These are phyloP conservation scores for Gilbertella persicaria DNA, from an alignment of 371 early-diverging fungal species.

Conservation along the genomic window DNA sequence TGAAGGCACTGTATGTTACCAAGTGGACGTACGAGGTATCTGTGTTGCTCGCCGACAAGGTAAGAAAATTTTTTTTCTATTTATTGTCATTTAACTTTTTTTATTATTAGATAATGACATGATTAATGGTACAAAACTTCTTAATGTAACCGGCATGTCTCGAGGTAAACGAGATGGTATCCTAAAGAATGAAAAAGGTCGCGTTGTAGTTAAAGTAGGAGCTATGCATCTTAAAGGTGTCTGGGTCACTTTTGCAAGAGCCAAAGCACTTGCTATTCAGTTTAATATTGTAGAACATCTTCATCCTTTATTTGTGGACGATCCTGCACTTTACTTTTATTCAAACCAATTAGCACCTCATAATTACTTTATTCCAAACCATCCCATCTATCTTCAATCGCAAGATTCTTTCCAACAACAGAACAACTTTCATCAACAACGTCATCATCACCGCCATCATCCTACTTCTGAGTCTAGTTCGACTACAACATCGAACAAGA, in stretches of 20 bases:
- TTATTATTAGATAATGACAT: slow-evolving; percentile 67
- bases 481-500: neutral
- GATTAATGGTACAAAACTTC: slow-evolving; percentile 85
- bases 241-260: slow-evolving; percentile 80
- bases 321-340: slow-evolving; percentile 55
- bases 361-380: slow-evolving; percentile 19
- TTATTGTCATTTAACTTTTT: neutral
- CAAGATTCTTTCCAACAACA: slow-evolving; percentile 18
- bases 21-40: slow-evolving; percentile 77
- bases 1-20: slow-evolving; percentile 78
- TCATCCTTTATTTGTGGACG: slow-evolving; percentile 76
- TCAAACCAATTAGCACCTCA: slow-evolving; percentile 25
- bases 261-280: slow-evolving; percentile 66
- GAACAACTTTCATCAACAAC: slow-evolving; percentile 5
- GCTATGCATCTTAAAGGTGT: slow-evolving; percentile 89
- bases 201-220: slow-evolving; percentile 85
- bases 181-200: slow-evolving; percentile 81
- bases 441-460: slow-evolving; percentile 5
- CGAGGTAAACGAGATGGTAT: slow-evolving; percentile 88
- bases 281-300: slow-evolving; percentile 69
- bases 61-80: slow-evolving; percentile 30
- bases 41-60: slow-evolving; percentile 79
- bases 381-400: slow-evolving; percentile 20
- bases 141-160: slow-evolving; percentile 86
- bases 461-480: neutral